Evolutionary conservation across 805 yeast species (phyloP), one percentile per base, ranked within the genome.

Genomic region (Suhomyces kilbournensis): DNA sequence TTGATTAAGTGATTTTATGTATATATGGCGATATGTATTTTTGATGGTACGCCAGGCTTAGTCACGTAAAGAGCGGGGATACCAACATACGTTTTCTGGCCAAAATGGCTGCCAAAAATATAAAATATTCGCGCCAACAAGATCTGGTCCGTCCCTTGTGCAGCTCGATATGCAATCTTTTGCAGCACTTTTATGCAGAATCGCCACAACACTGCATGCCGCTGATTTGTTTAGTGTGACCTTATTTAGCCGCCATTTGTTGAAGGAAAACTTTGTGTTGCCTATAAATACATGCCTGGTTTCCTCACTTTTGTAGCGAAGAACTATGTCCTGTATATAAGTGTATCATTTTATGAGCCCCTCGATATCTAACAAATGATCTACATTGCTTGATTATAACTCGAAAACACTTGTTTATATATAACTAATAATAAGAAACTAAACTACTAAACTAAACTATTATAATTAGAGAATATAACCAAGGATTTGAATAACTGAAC

Each of bases 361-460:
- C 40, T 35, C 6, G 9, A 1, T 20, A 10, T 26, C 7, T 34
- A 17, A 38, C 23, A 17, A 17, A 9, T 19, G 9, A n/a, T 38
- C 20, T 19, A 38, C 42, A n/a, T 19, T 15, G 20, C 1, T 17
- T 22, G 2, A 19, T 38, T 19, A 17, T 38, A 38, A 38, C 42
- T 19, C 42, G 42, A 19, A 40, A 42, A 42, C 45, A 42, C 30
- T 22, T 42, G 45, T 42, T 20, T 42, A 42, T 42, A 42, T 22
- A 20, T 42, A 23, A 42, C 45, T 22, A 42, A 22, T 42, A 42
- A 42, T 22, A 42, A 20, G n/a, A 23, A 42, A 42, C 45, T 42
- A 42, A 46, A 46, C 48, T 46, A 46, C 48, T 46, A 46, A 34
- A 46, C 48, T 46, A 38, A 23, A 23, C 23, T 45, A 45, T 42